These are phyloP conservation scores for Fusarium nygamai DNA, from an alignment of 2,329 filamentous ascomycete species.

Conservation along the genomic window DNA sequence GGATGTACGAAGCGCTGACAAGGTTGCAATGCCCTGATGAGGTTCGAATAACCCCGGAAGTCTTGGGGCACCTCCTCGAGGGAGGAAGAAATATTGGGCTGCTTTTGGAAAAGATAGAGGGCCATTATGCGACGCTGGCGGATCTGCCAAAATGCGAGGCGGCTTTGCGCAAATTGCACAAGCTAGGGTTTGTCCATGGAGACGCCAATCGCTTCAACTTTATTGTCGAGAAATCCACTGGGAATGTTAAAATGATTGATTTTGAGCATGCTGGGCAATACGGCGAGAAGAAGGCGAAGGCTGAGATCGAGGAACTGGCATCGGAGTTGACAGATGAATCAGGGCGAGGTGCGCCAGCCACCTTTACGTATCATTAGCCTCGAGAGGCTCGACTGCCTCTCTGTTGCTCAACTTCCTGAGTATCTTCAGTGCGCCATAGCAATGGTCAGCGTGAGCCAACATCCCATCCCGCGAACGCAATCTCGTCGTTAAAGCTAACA, in stretches of 20 bases:
- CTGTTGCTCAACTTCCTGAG: neutral
- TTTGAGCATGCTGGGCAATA: neutral
- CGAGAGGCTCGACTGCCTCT: neutral
- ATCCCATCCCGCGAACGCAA: neutral
- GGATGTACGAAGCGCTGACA: neutral
- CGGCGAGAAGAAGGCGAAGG: rapidly evolving
- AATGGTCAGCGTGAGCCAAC: rapidly evolving
- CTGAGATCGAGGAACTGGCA: neutral
- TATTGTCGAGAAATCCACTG: neutral
- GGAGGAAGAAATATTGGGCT: rapidly evolving
- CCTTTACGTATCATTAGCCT: neutral
- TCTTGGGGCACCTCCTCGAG: neutral
- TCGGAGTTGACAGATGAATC: neutral
- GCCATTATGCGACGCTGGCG: neutral
- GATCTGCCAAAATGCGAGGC: neutral
- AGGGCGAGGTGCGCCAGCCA: neutral
- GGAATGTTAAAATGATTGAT: neutral
- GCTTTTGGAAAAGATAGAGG: neutral
- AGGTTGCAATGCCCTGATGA: neutral
- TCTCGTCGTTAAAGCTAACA: neutral
- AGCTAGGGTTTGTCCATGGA: neutral
- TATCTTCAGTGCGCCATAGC: neutral
- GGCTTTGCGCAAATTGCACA: neutral
- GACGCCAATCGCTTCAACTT: neutral
- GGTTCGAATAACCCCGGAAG: rapidly evolving